Evolutionary conservation across 2,329 filamentous ascomycete species (phyloP), one percentile per base, ranked within the genome.

Genomic region (Lecanoromycetidae sp.): DNA sequence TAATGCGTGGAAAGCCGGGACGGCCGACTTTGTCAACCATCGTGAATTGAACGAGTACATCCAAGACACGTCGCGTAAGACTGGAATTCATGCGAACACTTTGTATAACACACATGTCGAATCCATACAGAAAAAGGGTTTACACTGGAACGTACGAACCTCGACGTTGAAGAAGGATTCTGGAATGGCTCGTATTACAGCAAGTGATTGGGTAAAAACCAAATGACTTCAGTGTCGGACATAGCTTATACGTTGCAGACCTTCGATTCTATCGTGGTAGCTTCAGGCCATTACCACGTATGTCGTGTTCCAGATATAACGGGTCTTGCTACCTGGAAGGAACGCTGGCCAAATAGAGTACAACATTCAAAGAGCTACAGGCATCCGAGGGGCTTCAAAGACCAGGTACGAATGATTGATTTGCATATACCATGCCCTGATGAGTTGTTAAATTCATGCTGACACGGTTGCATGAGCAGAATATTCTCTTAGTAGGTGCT

Each of bases 1-100:
- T 37, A 68, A 69, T 44, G 52, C 58, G 5, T 85, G 80, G 73
- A 76, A 78, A 0, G 60, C 70, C 5, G 75, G 72, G 1, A 82
- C 77, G 0, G 70, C 71, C 2, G 74, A 77, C 13, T 76, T 75
- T 50, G 74, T 80, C 4, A 71, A 64, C 2, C 80, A 83, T 49
- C 56, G 62, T 13, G 66, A 72, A 0, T 62, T 84, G 7, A 71
- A 72, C 27, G 63, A 71, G 2, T 84, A 84, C 55, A 72, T 84
- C 4, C 73, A 79, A 50, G 67, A 71, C n/a, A 72, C 79, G 1
- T 72, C 79, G 0, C 52, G 54, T 0, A 61, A 67, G 1, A 67
- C 71, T 1, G 71, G 71, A 0, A 71, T 81, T 0, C 60, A 75
- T 2, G 58, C 65, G 0, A 56, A 67, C 7, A 77, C 76, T 8